These are phyloP conservation scores for Colletotrichum tropicale DNA, from an alignment of 2,329 filamentous ascomycete genomes.

Conservation along the genomic window DNA sequence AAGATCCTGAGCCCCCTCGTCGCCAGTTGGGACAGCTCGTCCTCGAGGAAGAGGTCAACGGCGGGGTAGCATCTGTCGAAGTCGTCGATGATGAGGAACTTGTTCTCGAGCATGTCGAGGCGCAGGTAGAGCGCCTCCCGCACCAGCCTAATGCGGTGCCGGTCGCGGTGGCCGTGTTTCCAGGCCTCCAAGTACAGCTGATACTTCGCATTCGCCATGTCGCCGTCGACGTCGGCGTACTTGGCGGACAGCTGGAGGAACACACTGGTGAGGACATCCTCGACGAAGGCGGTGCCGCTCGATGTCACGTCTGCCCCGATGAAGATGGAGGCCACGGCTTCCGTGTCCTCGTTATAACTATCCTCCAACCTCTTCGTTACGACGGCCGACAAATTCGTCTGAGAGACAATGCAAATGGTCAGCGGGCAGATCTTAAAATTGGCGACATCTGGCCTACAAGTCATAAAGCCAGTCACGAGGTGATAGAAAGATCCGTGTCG, in stretches of 20 bases:
- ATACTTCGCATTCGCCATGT: neutral
- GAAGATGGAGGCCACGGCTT: neutral
- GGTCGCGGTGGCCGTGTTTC: constrained; percentile 2
- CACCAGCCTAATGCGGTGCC: neutral
- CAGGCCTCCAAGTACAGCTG: neutral
- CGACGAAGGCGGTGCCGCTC: neutral
- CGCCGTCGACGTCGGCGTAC: neutral
- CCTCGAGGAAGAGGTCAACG: neutral
- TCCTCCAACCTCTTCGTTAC: neutral
- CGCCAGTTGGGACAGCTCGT: neutral
- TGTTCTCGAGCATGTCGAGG: neutral
- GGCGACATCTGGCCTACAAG: neutral
- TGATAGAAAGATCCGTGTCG: neutral
- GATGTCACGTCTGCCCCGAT: neutral
- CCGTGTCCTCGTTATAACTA: neutral
- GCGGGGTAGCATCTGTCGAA: constrained; percentile 3
- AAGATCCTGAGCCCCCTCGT: neutral
- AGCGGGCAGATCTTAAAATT: neutral
- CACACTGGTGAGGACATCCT: neutral
- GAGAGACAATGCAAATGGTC: neutral
- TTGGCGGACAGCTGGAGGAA: neutral
- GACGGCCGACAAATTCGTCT: neutral
- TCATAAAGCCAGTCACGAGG: neutral
- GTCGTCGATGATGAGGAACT: neutral
- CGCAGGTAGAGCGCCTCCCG: neutral